A percentile compares a stretch with the other conserved stretches of the same genome.
Evolutionary conservation across 164 flowering plant species (phyloP).

Genomic region (Nymphaea colorata): DNA sequence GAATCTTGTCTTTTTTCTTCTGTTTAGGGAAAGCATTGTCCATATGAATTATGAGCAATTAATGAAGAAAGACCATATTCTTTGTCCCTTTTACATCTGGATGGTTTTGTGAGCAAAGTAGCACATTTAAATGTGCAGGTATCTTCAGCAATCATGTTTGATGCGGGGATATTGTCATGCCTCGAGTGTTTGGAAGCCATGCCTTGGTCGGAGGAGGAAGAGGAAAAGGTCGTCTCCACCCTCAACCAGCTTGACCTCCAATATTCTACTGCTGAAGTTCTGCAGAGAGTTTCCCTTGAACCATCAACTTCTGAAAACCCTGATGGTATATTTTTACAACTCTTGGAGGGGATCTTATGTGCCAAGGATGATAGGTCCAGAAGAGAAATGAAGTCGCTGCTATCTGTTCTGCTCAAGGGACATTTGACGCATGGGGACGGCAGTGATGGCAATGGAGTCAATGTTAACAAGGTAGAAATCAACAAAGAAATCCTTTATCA

Average conservation of each 20-base stretch:
- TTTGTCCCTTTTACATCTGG: neutral
- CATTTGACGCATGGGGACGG: constrained; percentile 15
- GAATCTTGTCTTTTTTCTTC: neutral
- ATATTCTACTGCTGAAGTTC: constrained; percentile 27
- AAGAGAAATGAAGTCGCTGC: constrained; percentile 62
- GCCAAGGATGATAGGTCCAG: constrained; percentile 88
- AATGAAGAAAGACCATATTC: neutral
- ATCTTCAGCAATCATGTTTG: constrained; percentile 61
- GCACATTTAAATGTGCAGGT: constrained; percentile 31
- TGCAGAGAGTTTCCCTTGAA: constrained; percentile 56
- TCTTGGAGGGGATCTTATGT: constrained; percentile 49
- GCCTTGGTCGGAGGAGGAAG: constrained; percentile 91
- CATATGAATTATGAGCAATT: too few species aligned
- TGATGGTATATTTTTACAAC: constrained; percentile 41
- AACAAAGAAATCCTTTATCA: constrained; percentile 55
- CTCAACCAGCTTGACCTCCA: constrained; percentile 50
- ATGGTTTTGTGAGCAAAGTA: neutral
- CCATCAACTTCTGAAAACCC: constrained; percentile 38
- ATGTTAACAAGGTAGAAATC: constrained; percentile 25
- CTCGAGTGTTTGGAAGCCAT: constrained; percentile 75
- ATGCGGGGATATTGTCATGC: constrained; percentile 56
- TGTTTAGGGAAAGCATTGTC: neutral
- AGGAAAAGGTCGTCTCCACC: constrained; percentile 44
- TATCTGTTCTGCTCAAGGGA: constrained; percentile 56
- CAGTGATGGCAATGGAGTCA: neutral